These are phyloP conservation scores for Opeltia flavorubescens DNA, from an alignment of 495 filamentous ascomycete species.

Conservation along the genomic window DNA sequence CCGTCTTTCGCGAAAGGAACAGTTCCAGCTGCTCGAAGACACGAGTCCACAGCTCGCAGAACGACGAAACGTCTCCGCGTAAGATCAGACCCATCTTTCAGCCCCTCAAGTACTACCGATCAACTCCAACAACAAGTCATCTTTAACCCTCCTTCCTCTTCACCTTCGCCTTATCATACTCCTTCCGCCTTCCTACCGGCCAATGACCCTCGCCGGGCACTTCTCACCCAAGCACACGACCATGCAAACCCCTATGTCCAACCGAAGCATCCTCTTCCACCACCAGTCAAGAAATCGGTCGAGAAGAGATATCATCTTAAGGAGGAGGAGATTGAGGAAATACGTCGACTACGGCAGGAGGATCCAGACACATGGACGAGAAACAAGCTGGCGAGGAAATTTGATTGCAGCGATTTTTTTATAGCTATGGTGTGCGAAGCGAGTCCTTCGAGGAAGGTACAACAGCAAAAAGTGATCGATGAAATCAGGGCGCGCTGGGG, in stretches of 20 bases:
- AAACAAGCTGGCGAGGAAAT: conserved; percentile 52
- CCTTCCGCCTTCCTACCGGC: conserved; percentile 79
- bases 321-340: conserved; percentile 60
- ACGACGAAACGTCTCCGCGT: conserved; percentile 59
- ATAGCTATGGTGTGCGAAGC: conserved; percentile 42
- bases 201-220: conserved; percentile 53
- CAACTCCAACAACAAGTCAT: conserved; percentile 53
- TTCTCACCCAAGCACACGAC: conserved; percentile 27
- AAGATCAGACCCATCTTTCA: conserved; percentile 60
- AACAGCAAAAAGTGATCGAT: conserved; percentile 40
- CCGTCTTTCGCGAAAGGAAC: conserved; percentile 27
- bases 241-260: conserved; percentile 15
- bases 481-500: conserved; percentile 62
- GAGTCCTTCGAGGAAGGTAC: conserved; percentile 31
- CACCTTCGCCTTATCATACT: conserved; percentile 70
- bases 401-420: conserved; percentile 64
- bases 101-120: conserved; percentile 24
- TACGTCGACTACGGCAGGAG: conserved; percentile 48
- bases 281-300: conserved; percentile 36
- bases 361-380: conserved; percentile 66
- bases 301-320: conserved; percentile 67
- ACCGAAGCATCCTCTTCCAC: conserved; percentile 30
- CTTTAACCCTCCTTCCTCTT: conserved; percentile 86
- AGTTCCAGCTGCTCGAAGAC: conserved; percentile 26
- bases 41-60: conserved; percentile 56